phyloP scores from a whole-genome alignment of 2,329 filamentous ascomycete genomes.

The Moelleriella libera region DNA sequence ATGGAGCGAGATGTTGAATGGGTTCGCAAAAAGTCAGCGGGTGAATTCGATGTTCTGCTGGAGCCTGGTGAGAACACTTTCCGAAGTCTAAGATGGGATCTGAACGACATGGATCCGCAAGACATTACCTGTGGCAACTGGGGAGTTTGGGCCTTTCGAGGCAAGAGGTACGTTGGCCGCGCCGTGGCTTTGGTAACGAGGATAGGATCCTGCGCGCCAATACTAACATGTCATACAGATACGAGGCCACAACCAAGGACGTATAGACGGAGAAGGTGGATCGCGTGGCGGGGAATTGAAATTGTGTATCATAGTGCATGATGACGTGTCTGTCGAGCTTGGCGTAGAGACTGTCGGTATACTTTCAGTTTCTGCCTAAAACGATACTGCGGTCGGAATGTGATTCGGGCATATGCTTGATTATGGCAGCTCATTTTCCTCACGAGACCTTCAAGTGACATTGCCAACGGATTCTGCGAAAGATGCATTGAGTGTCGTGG shows the following conservation, averaged over 20 bases:
- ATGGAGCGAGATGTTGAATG: slow-evolving; percentile 87
- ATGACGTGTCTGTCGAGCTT: too few species aligned
- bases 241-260: slow-evolving; percentile 49
- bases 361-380: too few species aligned
- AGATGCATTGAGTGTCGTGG: too few species aligned
- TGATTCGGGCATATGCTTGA: too few species aligned
- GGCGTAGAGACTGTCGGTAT: too few species aligned
- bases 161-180: slow-evolving; percentile 60
- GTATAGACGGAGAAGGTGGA: slow-evolving; percentile 5
- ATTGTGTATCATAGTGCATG: too few species aligned
- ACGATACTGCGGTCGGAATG: too few species aligned
- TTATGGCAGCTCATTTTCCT: too few species aligned
- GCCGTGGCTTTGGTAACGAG: not conserved
- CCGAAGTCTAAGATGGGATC: slow-evolving; percentile 86
- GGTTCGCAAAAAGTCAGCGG: slow-evolving; percentile 71
- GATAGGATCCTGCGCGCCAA: not conserved
- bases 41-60: slow-evolving; percentile 84
- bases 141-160: slow-evolving; percentile 93
- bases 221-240: slow-evolving; percentile 26
- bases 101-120: slow-evolving; percentile 89
- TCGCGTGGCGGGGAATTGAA: not conserved
- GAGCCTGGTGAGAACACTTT: slow-evolving; percentile 91
- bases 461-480: too few species aligned
- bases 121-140: slow-evolving; percentile 94
- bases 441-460: too few species aligned